Conservation (phyloP, 2,329 filamentous ascomycete genomes). For the Cryphonectria radicalis region DNA sequence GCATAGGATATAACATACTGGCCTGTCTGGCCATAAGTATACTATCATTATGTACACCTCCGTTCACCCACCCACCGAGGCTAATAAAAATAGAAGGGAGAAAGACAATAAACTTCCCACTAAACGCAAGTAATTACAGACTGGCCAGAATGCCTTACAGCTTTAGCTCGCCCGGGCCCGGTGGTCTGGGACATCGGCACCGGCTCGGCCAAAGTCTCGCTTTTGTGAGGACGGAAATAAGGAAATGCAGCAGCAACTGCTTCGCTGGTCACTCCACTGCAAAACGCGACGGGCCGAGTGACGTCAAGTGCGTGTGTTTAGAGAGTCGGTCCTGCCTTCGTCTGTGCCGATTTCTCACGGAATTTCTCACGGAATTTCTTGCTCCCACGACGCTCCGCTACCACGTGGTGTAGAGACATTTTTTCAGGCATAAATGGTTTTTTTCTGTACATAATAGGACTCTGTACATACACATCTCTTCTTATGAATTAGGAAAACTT, state of each 20-base stretch:
- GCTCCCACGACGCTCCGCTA: neutral
- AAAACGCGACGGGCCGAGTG: neutral
- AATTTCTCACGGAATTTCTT: neutral
- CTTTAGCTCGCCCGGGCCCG: neutral
- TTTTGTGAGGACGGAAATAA: neutral
- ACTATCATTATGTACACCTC: neutral
- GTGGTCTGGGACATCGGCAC: neutral
- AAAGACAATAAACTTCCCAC: neutral
- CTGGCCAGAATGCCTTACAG: neutral
- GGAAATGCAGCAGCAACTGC: neutral
- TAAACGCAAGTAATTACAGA: neutral
- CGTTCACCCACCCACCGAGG: neutral
- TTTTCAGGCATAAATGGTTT: neutral
- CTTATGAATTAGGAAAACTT: neutral
- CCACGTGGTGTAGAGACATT: neutral
- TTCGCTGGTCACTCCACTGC: neutral
- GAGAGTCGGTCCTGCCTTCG: neutral
- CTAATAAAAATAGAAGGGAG: neutral
- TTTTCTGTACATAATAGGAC: neutral
- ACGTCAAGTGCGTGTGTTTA: neutral
- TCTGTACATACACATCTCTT: neutral
- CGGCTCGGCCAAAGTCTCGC: neutral
- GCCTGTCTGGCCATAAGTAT: too few species aligned
- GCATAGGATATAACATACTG: too few species aligned
- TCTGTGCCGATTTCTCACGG: neutral